Base-by-base conservation (phyloP, 2,329 filamentous ascomycete species). In the Botrytis deweyae region DNA sequence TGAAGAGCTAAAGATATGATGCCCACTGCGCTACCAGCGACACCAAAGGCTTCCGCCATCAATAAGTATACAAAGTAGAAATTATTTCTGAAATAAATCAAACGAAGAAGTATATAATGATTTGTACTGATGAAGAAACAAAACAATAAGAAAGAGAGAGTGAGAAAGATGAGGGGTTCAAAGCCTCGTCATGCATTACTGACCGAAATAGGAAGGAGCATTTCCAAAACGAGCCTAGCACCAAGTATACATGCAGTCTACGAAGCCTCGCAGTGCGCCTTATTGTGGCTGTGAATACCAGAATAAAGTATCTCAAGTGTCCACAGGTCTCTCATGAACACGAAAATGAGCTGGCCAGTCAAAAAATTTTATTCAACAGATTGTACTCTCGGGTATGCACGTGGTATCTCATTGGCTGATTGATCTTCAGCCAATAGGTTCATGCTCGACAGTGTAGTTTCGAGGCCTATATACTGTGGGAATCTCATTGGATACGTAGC, bases 21-120 rank as follows among this genome's bases (percentile, higher is more conserved):
- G n/a, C 69, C 69, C 18, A 70, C 36, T 10, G 38, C 68, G 3
- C 68, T 70, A 9, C n/a, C 40, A 38, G 33, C 33, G 38, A 70
- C 7, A 1, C 67, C 67, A 1, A 59, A 3, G 3, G 6, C 33
- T 52, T 69, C 66, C 46, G 46, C 46, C 42, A 68, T 29, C 29
- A 29, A 29, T 29, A 29, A 2, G 29, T 29, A 29, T 29, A 29
- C 29, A 29, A 29, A 29, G 1, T 29, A 29, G 29, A 29, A 29
- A 29, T 29, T 29, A 29, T 29, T 29, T 29, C 2, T 29, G 29
- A 29, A 29, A 29, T 29, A 29, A 29, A 29, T 29, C 29, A 29
- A 29, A 29, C 1, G 29, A 29, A 29, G 29, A 29, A 29, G 29
- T 29, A 29, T 29, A 29, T 29, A 29, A 29, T 29, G 29, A 29